Percentiles rank a stretch among this genome's conserved stretches.
phyloP scores from a whole-genome alignment of 2,329 filamentous ascomycete species.

The Aureobasidium namibiae region DNA sequence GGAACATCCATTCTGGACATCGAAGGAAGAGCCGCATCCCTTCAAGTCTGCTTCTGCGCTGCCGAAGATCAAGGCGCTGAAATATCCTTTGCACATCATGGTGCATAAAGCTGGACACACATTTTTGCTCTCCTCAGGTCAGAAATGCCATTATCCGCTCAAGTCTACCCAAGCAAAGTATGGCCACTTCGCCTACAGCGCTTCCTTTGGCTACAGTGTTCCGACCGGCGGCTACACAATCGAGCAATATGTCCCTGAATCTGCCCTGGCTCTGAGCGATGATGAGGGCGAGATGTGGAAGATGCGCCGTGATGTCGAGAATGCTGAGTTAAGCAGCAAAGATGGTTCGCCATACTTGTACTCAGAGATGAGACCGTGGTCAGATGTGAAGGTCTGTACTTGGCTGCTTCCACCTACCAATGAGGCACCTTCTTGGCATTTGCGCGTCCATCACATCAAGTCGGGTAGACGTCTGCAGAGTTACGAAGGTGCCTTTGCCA shows the following conservation, averaged over 20 bases:
- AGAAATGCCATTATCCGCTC: slow-evolving; percentile 76
- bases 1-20: slow-evolving; percentile 67
- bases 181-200: slow-evolving; percentile 69
- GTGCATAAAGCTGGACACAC: slow-evolving; percentile 61
- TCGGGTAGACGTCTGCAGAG: slow-evolving; percentile 56
- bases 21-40: slow-evolving; percentile 49
- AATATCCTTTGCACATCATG: slow-evolving; percentile 66
- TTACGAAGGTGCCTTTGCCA: slow-evolving; percentile 67
- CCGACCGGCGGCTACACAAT: slow-evolving; percentile 67
- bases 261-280: slow-evolving; percentile 66
- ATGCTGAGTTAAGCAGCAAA: slow-evolving; percentile 53
- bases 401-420: slow-evolving; percentile 55
- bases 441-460: slow-evolving; percentile 55
- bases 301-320: slow-evolving; percentile 58
- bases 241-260: slow-evolving; percentile 68
- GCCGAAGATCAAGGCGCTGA: slow-evolving; percentile 52
- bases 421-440: slow-evolving; percentile 58
- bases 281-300: slow-evolving; percentile 75
- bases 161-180: slow-evolving; percentile 78
- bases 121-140: slow-evolving; percentile 66
- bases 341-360: slow-evolving; percentile 52
- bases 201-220: slow-evolving; percentile 68
- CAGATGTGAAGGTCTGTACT: slow-evolving; percentile 58
- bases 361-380: slow-evolving; percentile 63
- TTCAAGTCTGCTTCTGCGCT: slow-evolving; percentile 44